Base-by-base conservation (phyloP, 2,329 filamentous ascomycete genomes). In the Ophiocordyceps camponoti-rufipedis region DNA sequence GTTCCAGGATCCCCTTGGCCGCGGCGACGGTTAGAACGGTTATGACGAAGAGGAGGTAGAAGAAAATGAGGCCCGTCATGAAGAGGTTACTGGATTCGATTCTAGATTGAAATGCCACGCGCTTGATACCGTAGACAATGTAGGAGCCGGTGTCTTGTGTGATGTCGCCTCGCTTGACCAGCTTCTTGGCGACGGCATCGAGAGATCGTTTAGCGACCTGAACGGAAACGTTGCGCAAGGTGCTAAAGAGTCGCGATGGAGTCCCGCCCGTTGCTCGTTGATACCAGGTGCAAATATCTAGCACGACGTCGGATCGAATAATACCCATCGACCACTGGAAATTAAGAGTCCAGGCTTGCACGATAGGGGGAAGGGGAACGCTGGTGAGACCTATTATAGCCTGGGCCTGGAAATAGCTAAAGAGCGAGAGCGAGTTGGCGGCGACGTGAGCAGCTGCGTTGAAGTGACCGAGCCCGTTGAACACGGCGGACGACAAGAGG, bases 301-400 rank as follows among this genome's bases (percentile, higher is more conserved):
- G 86, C 66, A 95, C 74, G 61, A 94, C 95, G 14, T 69, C 71
- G 40, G 94, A 72, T 44, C 76, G 75, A 55, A 96, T 94, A 55
- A 96, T 87, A 54, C 89, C 89, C 85, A 96, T 91, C 56, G 82
- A 93, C 89, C 89, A 96, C 59, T 93, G 84, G 67, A 96, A 95
- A 64, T 95, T 89, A 65, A 95, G 88, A 2, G 88, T 94, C 89
- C 89, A 96, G 0, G 88, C 75, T 56, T 84, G 74, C 45, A 94
- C 89, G 49, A 94, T 84, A 0, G 89, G 89, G 10, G 89, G 89
- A 45, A 94, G 74, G 42, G 72, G 70, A 13, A 95, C 81, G 18
- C 82, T 76, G 45, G 81, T 85, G 62, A 95, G 80, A 50, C 88
- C 88, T 55, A 94, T 71, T 62, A 95, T 86, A 28, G 89, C 88